Evolutionary conservation across 371 early-diverging fungal genomes (phyloP).

Genomic region (Mortierella sp.): DNA sequence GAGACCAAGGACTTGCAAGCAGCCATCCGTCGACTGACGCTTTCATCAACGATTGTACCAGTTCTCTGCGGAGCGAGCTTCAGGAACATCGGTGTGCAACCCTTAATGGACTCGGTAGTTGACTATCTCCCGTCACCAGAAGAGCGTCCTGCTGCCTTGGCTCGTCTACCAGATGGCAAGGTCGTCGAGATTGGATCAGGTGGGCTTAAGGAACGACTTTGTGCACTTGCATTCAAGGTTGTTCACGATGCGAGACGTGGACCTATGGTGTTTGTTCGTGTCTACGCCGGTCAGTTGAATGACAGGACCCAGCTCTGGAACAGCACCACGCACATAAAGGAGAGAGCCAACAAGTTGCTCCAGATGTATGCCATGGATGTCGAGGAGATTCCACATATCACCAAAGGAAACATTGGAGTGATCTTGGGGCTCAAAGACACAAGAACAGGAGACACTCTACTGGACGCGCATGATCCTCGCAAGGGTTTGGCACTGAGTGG

Average conservation of each 20-base stretch:
- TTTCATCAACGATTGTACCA: constrained; percentile 82
- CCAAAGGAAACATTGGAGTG: constrained; percentile 91
- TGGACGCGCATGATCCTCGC: constrained; percentile 67
- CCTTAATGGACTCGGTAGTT: constrained; percentile 79
- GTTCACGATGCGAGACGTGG: constrained; percentile 95
- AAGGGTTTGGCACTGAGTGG: constrained; percentile 70
- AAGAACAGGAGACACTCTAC: constrained; percentile 92
- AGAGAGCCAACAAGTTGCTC: constrained; percentile 85
- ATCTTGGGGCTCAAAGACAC: constrained; percentile 89
- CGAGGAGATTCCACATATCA: constrained; percentile 83
- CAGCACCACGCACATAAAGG: constrained; percentile 72
- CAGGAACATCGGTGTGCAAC: constrained; percentile 87
- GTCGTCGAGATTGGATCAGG: constrained; percentile 78
- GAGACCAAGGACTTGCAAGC: constrained; percentile 72
- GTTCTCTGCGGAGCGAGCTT: constrained; percentile 91
- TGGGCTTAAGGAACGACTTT: constrained; percentile 66
- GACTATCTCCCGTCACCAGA: constrained; percentile 82
- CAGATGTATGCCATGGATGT: constrained; percentile 93
- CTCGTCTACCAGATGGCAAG: no score
- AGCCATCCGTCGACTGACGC: constrained; percentile 87
- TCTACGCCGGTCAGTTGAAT: constrained; percentile 93
- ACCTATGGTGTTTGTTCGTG: constrained; percentile 95
- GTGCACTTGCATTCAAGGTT: constrained; percentile 94
- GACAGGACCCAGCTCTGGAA: constrained; percentile 76
- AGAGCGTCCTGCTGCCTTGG: constrained; percentile 77